Conservation (phyloP, 352 stramenopile species). For the Globisporangium spiculum region DNA sequence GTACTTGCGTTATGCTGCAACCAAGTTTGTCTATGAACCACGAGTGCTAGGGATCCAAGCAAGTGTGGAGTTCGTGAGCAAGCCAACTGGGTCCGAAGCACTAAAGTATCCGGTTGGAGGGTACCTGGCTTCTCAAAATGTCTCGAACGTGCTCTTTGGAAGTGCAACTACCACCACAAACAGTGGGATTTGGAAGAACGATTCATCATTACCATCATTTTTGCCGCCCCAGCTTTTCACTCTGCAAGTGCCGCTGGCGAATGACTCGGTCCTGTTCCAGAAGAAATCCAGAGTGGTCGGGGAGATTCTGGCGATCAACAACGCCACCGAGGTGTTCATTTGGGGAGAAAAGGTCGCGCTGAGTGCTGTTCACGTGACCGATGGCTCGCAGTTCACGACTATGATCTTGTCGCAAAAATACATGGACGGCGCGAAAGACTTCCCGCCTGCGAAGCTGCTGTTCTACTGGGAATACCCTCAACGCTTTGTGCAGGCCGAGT, state of each 20-base stretch:
- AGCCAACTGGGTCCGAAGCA: not conserved
- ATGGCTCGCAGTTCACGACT: constrained; percentile 63
- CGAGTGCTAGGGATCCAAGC: constrained; percentile 21
- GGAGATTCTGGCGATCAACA: constrained; percentile 40
- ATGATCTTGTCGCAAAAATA: constrained; percentile 28
- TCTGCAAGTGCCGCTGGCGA: constrained; percentile 22
- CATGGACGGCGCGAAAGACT: constrained; percentile 16
- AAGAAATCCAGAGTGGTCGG: constrained; percentile 38
- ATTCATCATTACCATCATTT: not conserved
- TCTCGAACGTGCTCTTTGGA: constrained; percentile 14
- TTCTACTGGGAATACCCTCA: constrained; percentile 55
- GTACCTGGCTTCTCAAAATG: constrained; percentile 16
- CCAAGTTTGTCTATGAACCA: constrained; percentile 56
- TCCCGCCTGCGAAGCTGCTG: constrained; percentile 38
- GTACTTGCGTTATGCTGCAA: constrained; percentile 48
- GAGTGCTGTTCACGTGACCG: constrained; percentile 27
- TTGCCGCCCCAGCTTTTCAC: constrained; percentile 12
- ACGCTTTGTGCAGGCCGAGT: constrained; percentile 40
- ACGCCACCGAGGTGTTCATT: constrained; percentile 24
- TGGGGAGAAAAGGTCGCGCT: constrained; percentile 31
- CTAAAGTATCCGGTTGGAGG: constrained; percentile 22
- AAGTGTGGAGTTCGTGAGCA: constrained; percentile 4
- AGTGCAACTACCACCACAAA: not conserved
- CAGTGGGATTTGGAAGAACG: constrained; percentile 20
- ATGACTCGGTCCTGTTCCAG: constrained; percentile 27